phyloP scores from a whole-genome alignment of 805 yeast species.

The Kazachstania psychrophila region DNA sequence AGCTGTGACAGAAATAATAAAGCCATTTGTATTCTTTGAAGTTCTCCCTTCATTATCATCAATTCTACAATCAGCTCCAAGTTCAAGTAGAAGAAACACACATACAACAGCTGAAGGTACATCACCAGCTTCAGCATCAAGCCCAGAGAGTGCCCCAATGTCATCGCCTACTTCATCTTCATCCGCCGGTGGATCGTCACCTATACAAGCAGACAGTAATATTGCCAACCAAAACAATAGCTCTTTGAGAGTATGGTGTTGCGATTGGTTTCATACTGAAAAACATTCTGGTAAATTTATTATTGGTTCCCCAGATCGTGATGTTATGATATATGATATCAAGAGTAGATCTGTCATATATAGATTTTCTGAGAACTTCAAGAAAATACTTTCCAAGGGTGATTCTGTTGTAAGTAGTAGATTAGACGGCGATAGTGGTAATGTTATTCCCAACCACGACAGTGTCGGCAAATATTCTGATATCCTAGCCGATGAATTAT shows the following conservation, averaged over 20 bases:
- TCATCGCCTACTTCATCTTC: constrained; percentile 3
- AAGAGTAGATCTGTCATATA: constrained; percentile 15
- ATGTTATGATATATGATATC: constrained; percentile 40
- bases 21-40: constrained; percentile 24
- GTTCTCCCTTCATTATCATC: constrained; percentile 6
- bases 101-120: too few relatives aligned
- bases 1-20: constrained; percentile 20
- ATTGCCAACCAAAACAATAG: constrained; percentile 5
- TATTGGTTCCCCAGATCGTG: constrained; percentile 71
- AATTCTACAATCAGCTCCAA: neutral
- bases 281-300: constrained; percentile 38
- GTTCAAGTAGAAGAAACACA: neutral
- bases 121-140: constrained; percentile 1
- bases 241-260: constrained; percentile 39
- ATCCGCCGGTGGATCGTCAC: neutral
- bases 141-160: neutral
- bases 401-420: neutral
- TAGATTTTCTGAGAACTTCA: constrained; percentile 21
- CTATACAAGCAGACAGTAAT: neutral
- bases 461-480: neutral
- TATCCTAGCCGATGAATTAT: constrained; percentile 11
- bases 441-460: neutral
- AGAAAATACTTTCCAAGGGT: neutral
- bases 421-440: neutral
- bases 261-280: constrained; percentile 61